Evolutionary conservation across 129 eudicot genomes (phyloP).

Genomic region (Oenanthe sinensis): DNA sequence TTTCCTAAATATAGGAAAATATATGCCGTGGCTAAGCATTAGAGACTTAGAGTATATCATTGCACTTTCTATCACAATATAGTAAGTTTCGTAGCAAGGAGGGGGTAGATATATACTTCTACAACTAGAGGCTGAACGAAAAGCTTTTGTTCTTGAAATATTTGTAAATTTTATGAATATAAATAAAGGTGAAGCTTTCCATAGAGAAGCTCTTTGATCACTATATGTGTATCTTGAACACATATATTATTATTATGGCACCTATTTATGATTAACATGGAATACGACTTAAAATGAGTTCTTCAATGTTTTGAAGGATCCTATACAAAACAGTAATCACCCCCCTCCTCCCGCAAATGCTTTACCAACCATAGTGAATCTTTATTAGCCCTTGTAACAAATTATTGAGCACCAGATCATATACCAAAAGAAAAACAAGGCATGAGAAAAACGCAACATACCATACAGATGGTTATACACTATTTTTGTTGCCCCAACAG

Average conservation of each 20-base stretch:
- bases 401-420: not conserved
- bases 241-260: not conserved
- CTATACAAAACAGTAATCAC: not conserved
- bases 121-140: not conserved
- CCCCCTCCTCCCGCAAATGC: too few species aligned
- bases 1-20: too few species aligned
- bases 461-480: constrained; percentile 90
- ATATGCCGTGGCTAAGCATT: not conserved
- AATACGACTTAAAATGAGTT: too few species aligned
- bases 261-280: too few species aligned
- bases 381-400: not conserved
- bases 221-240: not conserved
- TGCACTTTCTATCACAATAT: not conserved
- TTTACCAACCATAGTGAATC: too few species aligned
- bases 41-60: not conserved
- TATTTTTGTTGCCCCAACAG: constrained; percentile 73
- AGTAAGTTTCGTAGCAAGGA: not conserved
- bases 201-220: not conserved
- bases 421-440: not conserved
- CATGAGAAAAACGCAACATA: constrained; percentile 17
- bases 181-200: not conserved
- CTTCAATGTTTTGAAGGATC: not conserved
- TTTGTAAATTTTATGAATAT: not conserved
- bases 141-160: not conserved
- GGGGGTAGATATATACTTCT: not conserved